These are phyloP conservation scores for Psilocybe azurescens DNA, from an alignment of 768 basidiomycete genomes.

Conservation along the genomic window DNA sequence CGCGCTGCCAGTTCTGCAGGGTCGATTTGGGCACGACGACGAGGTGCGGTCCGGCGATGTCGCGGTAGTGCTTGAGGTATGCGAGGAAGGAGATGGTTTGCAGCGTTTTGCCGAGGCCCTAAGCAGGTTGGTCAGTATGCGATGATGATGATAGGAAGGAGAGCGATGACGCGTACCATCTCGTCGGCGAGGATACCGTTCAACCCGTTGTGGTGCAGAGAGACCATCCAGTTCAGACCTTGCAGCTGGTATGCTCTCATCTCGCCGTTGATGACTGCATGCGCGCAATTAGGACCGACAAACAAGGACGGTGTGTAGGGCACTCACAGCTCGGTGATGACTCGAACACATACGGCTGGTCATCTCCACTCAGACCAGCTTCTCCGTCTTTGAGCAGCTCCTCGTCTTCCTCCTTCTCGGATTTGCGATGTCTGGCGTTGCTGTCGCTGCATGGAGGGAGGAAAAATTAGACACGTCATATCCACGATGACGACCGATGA, in stretches of 20 bases:
- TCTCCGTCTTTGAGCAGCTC: conserved; percentile 91
- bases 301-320: not conserved
- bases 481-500: not conserved
- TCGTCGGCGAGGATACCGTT: conserved; percentile 98
- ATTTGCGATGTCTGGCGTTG: conserved; percentile 86
- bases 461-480: not conserved
- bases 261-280: conserved; percentile 79
- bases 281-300: not conserved
- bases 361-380: conserved; percentile 77
- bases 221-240: conserved; percentile 84
- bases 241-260: conserved; percentile 97
- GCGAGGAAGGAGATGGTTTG: conserved; percentile 98
- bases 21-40: conserved; percentile 99
- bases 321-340: conserved; percentile 87
- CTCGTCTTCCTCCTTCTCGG: conserved; percentile 98
- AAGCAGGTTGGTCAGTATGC: conserved; percentile 1
- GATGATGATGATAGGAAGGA: not conserved
- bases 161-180: conserved; percentile 58
- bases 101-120: conserved; percentile 98
- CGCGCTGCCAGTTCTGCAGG: conserved; percentile 95
- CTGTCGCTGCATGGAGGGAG: conserved; percentile 57
- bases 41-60: conserved; percentile 83
- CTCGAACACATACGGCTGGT: conserved; percentile 94
- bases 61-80: conserved; percentile 87
- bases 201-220: conserved; percentile 92